phyloP scores from a whole-genome alignment of 2,329 filamentous ascomycete genomes.

The Mycocentrospora acerina region DNA sequence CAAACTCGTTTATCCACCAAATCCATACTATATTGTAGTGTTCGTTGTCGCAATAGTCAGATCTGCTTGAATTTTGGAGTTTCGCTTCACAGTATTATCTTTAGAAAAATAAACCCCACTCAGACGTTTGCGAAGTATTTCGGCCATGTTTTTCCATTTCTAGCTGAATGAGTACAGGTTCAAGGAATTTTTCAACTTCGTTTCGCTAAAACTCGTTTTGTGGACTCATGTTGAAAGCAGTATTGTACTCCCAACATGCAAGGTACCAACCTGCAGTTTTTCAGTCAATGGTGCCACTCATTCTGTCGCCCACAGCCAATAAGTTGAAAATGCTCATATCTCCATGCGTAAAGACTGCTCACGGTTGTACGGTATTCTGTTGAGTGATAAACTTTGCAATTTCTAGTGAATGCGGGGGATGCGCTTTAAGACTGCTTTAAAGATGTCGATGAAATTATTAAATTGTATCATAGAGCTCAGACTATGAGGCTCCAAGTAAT shows the following conservation, averaged over 20 bases:
- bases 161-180: slow-evolving; percentile 38
- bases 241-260: slow-evolving; percentile 51
- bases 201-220: slow-evolving; percentile 33
- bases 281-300: slow-evolving; percentile 53
- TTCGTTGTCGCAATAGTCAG: no score
- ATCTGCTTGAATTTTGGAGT: no score
- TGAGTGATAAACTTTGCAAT: slow-evolving; percentile 6
- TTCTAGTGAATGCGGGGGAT: slow-evolving; percentile 9
- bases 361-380: slow-evolving; percentile 30
- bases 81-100: no score
- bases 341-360: slow-evolving; percentile 52
- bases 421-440: slow-evolving; percentile 26
- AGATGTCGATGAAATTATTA: slow-evolving; percentile 44
- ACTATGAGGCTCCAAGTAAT: slow-evolving; percentile 18
- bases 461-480: slow-evolving; percentile 38
- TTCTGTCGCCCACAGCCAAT: slow-evolving; percentile 41
- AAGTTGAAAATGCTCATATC: slow-evolving; percentile 53
- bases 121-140: slow-evolving; percentile 21
- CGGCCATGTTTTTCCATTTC: slow-evolving; percentile 45
- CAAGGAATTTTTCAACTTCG: slow-evolving; percentile 13
- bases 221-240: slow-evolving; percentile 44
- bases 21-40: no score
- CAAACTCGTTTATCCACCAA: no score
- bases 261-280: slow-evolving; percentile 53
- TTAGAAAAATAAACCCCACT: no score